Percentiles rank a stretch among this genome's conserved stretches.
Conservation (phyloP, 2,329 filamentous ascomycete genomes). For the Pyrenophora seminiperda region DNA sequence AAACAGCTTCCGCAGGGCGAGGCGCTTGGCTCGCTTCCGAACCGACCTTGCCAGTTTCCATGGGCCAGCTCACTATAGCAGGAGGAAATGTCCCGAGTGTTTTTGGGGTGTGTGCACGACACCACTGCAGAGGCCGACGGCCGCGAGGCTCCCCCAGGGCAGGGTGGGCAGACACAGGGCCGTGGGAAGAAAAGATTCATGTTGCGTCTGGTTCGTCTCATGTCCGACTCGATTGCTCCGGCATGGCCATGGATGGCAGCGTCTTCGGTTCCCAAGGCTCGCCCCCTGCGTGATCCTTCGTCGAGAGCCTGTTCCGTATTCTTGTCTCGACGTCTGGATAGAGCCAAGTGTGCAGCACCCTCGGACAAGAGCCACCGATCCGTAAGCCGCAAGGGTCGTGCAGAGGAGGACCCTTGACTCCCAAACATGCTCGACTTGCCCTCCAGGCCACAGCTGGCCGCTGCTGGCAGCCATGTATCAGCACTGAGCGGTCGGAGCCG, state of each 20-base stretch:
- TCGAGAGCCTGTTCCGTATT: constrained; percentile 27
- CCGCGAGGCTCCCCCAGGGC: too few species aligned
- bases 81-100: too few species aligned
- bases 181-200: too few species aligned
- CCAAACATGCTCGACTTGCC: constrained; percentile 2
- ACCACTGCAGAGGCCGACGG: too few species aligned
- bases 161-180: too few species aligned
- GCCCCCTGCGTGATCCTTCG: constrained; percentile 33
- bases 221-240: constrained; percentile 22
- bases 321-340: constrained; percentile 11
- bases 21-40: constrained; percentile 26
- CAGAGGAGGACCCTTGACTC: constrained; percentile 7
- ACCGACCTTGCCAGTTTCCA: neutral
- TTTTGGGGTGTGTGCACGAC: too few species aligned
- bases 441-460: constrained; percentile 2
- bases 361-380: constrained; percentile 34
- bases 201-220: constrained; percentile 38
- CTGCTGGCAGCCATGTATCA: constrained; percentile 6
- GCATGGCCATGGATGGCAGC: constrained; percentile 16
- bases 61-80: constrained; percentile 1
- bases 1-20: constrained; percentile 29
- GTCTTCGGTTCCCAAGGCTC: constrained; percentile 23
- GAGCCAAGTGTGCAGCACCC: constrained; percentile 4
- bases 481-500: constrained; percentile 20
- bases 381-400: constrained; percentile 25